Evolutionary conservation across 805 yeast species (phyloP), one percentile per base, ranked within the genome.

Genomic region (Candida wancherniae): DNA sequence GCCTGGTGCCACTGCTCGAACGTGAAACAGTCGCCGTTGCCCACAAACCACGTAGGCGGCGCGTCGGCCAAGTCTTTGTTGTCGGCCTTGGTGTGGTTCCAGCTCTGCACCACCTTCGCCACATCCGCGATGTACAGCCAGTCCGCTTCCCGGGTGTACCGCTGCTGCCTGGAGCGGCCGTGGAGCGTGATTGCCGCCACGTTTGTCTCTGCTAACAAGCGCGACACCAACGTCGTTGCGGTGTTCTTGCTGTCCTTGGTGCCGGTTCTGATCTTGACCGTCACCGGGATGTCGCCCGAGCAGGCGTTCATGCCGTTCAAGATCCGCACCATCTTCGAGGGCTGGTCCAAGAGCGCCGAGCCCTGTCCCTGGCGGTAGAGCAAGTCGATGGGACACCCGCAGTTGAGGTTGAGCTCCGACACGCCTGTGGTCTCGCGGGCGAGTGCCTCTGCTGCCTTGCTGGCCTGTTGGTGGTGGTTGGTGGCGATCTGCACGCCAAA

Each of bases 381-480:
- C 47, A 92, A 69, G 54, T 94, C 98, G 45, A 92, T 92, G 10
- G 99, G 99, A 57, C 99, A 92, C 3, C 99, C 99, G 52, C 95
- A 82, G 60, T 92, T 92, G 49, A 92, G 71, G 54, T 92, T 92
- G 42, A 92, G 65, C 51, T 92, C 97, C 18, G 81, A 73, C n/a
- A 83, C 75, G 35, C 70, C 55, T 9, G 77, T 63, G 14, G 82
- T 71, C 30, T 73, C 70, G 34, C 70, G 68, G 11, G 73, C 63
- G 14, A 85, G 60, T 6, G 80, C 77, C 56, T 92, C 96, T n/a
- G 92, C 79, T 2, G 95, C 94, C 56, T 86, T 86, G 16, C 86
- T 75, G 3, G 94, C 95, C 48, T 87, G 94, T 94, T 95, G 86
- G 36, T 84, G 86, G 57, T 88, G 88, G 10, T 87, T 66, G 14